Percentiles rank a stretch among this genome's conserved stretches.
phyloP scores from a whole-genome alignment of 1,284 basidiomycete species.

The Hymenochaete sp. region DNA sequence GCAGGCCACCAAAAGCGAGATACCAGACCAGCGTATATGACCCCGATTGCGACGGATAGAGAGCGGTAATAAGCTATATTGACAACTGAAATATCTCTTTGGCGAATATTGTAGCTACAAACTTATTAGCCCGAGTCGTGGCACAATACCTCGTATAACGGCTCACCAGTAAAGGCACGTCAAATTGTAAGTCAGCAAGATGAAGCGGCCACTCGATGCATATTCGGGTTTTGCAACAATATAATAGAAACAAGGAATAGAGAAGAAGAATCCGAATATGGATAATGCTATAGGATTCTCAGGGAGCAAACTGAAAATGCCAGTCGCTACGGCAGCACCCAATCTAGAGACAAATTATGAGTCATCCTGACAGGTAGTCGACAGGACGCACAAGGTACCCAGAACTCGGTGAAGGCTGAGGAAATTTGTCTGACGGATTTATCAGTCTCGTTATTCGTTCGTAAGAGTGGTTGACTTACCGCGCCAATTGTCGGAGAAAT shows the following conservation, averaged over 20 bases:
- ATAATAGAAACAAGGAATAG: slow-evolving; percentile 89
- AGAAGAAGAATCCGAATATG: slow-evolving; percentile 83
- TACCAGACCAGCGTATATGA: slow-evolving; percentile 83
- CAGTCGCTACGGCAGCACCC: slow-evolving; percentile 71
- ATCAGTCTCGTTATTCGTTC: background rate
- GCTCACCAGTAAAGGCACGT: slow-evolving; percentile 81
- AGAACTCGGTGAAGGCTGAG: slow-evolving; percentile 69
- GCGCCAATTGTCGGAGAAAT: slow-evolving; percentile 84
- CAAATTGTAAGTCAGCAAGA: slow-evolving; percentile 85
- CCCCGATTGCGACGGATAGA: slow-evolving; percentile 77
- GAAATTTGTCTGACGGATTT: slow-evolving; percentile 60
- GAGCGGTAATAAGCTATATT: slow-evolving; percentile 73
- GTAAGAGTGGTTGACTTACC: slow-evolving; percentile 34
- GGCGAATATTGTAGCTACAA: slow-evolving; percentile 73
- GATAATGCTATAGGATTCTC: slow-evolving; percentile 70
- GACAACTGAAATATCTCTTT: slow-evolving; percentile 59
- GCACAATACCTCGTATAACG: background rate
- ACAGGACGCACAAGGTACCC: slow-evolving; percentile 64
- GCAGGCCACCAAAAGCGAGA: slow-evolving; percentile 93
- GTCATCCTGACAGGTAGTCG: background rate
- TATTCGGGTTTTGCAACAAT: slow-evolving; percentile 77
- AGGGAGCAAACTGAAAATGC: slow-evolving; percentile 66
- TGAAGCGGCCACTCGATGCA: slow-evolving; percentile 76
- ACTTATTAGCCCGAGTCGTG: background rate
- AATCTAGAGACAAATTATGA: slow-evolving; percentile 36